Conservation (phyloP, 768 basidiomycete species). For the Tulasnella sp. region DNA sequence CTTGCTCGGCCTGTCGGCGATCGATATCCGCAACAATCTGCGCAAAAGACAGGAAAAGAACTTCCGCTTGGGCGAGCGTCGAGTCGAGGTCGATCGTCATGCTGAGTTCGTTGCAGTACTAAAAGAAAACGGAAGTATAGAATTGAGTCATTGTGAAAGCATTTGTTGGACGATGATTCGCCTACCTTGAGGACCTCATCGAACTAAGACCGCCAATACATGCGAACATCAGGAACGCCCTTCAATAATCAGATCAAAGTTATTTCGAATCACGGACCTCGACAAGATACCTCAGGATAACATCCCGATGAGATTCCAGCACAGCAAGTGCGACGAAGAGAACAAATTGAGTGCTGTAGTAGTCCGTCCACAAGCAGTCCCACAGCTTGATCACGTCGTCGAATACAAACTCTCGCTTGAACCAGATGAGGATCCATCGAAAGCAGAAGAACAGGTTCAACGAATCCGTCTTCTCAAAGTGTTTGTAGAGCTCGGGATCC, state of each 20-base stretch:
- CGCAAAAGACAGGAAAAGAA: constrained; percentile 85
- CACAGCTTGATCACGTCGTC: constrained; percentile 81
- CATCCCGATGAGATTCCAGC: constrained; percentile 88
- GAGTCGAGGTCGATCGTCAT: constrained; percentile 96
- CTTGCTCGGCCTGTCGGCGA: constrained; percentile 51
- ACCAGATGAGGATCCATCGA: constrained; percentile 88
- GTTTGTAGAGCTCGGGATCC: constrained; percentile 92
- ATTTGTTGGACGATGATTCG: no score
- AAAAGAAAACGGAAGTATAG: constrained; percentile 12
- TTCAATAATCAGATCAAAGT: neutral
- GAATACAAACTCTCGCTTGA: constrained; percentile 95
- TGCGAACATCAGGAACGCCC: constrained; percentile 9
- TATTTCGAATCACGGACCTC: constrained; percentile 45
- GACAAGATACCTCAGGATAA: constrained; percentile 87
- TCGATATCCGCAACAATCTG: constrained; percentile 85
- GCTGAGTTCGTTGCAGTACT: constrained; percentile 91
- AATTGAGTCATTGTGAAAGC: no score
- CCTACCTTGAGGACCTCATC: constrained; percentile 67
- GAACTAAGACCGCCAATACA: constrained; percentile 39
- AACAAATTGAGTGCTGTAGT: constrained; percentile 79
- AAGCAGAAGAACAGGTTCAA: constrained; percentile 98
- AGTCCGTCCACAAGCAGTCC: constrained; percentile 91
- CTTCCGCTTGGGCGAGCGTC: constrained; percentile 93
- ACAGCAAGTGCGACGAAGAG: constrained; percentile 91
- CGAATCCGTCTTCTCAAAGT: constrained; percentile 78